phyloP scores from a whole-genome alignment of 2,329 filamentous ascomycete genomes.

The Mollisiaceae sp. region DNA sequence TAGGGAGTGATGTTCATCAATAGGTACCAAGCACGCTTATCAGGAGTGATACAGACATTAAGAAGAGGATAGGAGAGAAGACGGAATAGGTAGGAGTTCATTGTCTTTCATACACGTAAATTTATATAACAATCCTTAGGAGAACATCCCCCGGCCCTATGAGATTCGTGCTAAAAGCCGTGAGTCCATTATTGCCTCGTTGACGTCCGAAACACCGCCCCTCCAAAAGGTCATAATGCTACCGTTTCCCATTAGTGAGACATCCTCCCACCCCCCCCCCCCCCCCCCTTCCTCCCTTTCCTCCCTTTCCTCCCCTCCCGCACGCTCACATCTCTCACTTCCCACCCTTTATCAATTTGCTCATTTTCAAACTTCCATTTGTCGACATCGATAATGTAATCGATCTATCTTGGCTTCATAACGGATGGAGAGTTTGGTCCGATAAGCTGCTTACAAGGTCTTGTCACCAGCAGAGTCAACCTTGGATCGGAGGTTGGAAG shows the following conservation, averaged over 20 bases:
- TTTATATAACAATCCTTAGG: slow-evolving; percentile 31
- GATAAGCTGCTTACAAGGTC: slow-evolving; percentile 58
- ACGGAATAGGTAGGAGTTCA: background rate
- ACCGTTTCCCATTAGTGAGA: slow-evolving; percentile 15
- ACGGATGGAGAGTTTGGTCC: slow-evolving; percentile 17
- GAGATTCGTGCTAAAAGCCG: slow-evolving; percentile 33
- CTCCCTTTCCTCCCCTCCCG: background rate
- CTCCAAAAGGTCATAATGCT: slow-evolving; percentile 16
- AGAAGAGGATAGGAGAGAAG: background rate
- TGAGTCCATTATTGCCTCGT: slow-evolving; percentile 29
- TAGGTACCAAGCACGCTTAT: background rate
- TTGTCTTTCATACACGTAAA: slow-evolving; percentile 15
- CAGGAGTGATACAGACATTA: background rate
- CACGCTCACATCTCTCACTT: background rate
- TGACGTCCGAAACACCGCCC: slow-evolving; percentile 20
- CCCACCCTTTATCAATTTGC: slow-evolving; percentile 1
- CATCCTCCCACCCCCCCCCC: slow-evolving; percentile 13
- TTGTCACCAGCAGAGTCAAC: slow-evolving; percentile 75
- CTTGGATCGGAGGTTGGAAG: slow-evolving; percentile 87
- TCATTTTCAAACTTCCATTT: background rate
- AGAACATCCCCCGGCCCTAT: slow-evolving; percentile 25
- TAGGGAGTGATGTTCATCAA: too few species aligned
- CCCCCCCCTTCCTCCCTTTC: slow-evolving; percentile 10
- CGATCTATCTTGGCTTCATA: slow-evolving; percentile 14
- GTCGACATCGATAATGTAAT: background rate